These are phyloP conservation scores for Clarireedia paspali DNA, from an alignment of 2,329 filamentous ascomycete genomes.

Conservation along the genomic window DNA sequence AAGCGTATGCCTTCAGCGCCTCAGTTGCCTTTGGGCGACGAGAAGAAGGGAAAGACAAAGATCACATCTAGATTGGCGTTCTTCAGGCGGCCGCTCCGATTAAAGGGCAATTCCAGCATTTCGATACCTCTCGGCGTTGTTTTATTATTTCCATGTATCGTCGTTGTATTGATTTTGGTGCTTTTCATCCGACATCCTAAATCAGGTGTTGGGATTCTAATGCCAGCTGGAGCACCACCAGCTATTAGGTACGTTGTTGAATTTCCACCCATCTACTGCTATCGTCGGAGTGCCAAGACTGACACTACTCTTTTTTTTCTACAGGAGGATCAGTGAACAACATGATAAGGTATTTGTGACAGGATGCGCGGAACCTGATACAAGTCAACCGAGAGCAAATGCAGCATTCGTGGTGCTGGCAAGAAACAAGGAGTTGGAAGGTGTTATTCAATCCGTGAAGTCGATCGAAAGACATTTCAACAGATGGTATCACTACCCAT, in stretches of 20 bases:
- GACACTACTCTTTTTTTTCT: conserved; percentile 8
- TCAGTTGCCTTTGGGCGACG: conserved; percentile 37
- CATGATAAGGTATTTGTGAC: conserved; percentile 94
- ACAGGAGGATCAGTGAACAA: conserved; percentile 91
- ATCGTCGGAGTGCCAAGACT: conserved; percentile 1
- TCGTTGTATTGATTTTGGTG: conserved; percentile 83
- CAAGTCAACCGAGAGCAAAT: conserved; percentile 74
- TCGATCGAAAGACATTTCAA: conserved; percentile 99
- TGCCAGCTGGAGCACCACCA: conserved; percentile 82
- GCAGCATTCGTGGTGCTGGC: conserved; percentile 94
- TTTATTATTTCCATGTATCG: conserved; percentile 83
- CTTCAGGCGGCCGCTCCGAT: conserved; percentile 75
- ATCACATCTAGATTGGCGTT: conserved; percentile 57
- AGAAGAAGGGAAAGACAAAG: conserved; percentile 35
- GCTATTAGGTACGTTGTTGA: conserved; percentile 65
- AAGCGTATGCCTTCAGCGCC: conserved; percentile 42
- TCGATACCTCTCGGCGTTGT: conserved; percentile 90
- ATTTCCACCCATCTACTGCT: neutral
- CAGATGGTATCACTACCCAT: conserved; percentile 96
- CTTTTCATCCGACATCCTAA: conserved; percentile 84
- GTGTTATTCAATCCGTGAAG: conserved; percentile 93
- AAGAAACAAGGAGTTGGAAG: conserved; percentile 91
- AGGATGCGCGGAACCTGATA: conserved; percentile 78
- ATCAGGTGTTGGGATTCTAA: conserved; percentile 72
- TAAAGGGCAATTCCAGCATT: conserved; percentile 86